Evolutionary conservation across 805 yeast genomes (phyloP).

Genomic region (Yamadazyma paraphyllophila): DNA sequence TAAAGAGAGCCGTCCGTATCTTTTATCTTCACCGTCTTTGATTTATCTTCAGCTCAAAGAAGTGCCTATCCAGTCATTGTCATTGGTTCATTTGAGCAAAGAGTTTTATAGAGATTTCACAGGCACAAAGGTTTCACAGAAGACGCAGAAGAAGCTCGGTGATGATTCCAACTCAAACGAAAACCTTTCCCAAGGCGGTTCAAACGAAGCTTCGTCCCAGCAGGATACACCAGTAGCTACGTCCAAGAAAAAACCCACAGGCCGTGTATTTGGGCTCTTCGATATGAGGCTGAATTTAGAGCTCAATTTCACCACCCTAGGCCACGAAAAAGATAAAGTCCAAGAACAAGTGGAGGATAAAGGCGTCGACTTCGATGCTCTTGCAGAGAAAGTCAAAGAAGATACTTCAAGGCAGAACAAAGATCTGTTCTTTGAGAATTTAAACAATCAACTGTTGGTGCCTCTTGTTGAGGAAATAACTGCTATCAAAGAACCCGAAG

Average conservation of each 20-base stretch:
- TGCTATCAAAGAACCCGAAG: neutral
- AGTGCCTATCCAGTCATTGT: conserved; percentile 10
- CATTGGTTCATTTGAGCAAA: conserved; percentile 4
- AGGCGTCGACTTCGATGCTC: conserved; percentile 3
- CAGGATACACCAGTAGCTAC: too few species aligned
- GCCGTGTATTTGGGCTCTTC: conserved; percentile 8
- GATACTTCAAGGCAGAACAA: conserved; percentile 2
- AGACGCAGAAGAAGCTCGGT: too few species aligned
- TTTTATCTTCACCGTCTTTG: conserved; percentile 18
- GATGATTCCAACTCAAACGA: too few species aligned
- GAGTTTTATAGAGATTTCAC: conserved; percentile 1
- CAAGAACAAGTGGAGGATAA: neutral
- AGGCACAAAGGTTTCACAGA: neutral
- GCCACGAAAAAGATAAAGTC: conserved; percentile 1
- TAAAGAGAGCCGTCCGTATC: conserved; percentile 24
- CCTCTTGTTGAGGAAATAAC: conserved; percentile 9
- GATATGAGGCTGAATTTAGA: conserved; percentile 10
- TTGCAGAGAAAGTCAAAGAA: neutral
- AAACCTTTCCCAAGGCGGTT: too few species aligned
- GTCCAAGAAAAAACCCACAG: neutral
- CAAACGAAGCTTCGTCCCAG: neutral
- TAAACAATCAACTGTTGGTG: conserved; percentile 4
- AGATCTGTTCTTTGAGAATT: conserved; percentile 2
- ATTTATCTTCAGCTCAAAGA: conserved; percentile 10
- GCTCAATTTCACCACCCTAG: conserved; percentile 8